Evolutionary conservation across 805 yeast species (phyloP).

Genomic region (Saturnispora quitensis): DNA sequence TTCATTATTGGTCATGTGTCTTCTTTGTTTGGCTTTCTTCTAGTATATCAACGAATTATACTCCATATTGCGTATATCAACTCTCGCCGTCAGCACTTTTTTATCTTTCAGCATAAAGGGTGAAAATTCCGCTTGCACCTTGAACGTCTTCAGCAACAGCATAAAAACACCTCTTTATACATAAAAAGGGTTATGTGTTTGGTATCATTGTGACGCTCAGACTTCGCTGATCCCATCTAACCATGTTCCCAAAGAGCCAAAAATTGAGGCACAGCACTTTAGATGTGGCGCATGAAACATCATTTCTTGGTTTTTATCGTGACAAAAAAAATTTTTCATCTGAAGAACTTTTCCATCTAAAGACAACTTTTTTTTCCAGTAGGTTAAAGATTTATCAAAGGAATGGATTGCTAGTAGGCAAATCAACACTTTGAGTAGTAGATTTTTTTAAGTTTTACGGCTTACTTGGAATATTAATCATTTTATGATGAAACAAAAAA

Average conservation of each 20-base stretch:
- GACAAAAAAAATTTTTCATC: not conserved
- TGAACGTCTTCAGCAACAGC: too few species aligned
- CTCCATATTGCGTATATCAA: not conserved
- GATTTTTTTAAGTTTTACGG: not conserved
- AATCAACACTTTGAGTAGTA: not conserved
- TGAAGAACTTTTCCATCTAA: not conserved
- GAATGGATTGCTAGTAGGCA: not conserved
- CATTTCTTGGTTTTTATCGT: not conserved
- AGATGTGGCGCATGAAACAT: not conserved
- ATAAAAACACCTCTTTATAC: not conserved
- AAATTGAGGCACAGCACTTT: not conserved
- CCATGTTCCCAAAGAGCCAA: not conserved
- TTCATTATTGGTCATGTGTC: not conserved
- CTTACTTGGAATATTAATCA: not conserved
- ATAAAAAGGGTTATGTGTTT: not conserved
- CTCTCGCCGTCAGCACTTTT: not conserved
- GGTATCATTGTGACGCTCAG: not conserved
- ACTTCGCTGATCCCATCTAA: not conserved
- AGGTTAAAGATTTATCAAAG: not conserved
- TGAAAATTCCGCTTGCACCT: not conserved
- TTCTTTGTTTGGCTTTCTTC: not conserved
- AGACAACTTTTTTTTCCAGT: not conserved
- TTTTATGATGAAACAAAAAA: conserved; percentile 5
- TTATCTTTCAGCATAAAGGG: not conserved
- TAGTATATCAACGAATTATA: not conserved